These are phyloP conservation scores for Hirsutella rhossiliensis DNA, from an alignment of 2,329 filamentous ascomycete species.

Conservation along the genomic window DNA sequence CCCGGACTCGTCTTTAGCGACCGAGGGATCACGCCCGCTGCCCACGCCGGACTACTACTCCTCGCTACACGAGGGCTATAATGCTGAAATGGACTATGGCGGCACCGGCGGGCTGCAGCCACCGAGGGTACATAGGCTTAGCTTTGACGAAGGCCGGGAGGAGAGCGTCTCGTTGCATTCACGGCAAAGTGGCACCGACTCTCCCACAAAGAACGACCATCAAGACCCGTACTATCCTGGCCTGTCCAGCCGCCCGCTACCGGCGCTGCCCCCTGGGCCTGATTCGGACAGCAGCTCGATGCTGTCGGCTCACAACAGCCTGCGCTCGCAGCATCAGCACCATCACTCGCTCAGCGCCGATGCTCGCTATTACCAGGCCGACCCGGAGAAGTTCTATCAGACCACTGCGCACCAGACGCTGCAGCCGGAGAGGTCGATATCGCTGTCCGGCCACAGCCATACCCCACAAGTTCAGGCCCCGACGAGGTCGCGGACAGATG, in stretches of 20 bases:
- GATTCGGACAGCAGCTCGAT: conserved; percentile 49
- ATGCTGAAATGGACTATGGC: conserved; percentile 71
- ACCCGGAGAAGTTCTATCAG: conserved; percentile 40
- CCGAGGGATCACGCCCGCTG: conserved; percentile 33
- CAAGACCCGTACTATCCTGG: conserved; percentile 92
- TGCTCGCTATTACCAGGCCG: conserved; percentile 24
- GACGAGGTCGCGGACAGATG: conserved; percentile 89
- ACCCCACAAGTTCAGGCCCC: conserved; percentile 70
- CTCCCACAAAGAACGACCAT: conserved; percentile 58
- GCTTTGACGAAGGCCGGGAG: conserved; percentile 79
- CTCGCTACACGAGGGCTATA: conserved; percentile 17
- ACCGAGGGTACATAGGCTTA: conserved; percentile 61
- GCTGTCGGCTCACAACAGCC: conserved; percentile 29
- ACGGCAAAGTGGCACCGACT: conserved; percentile 49
- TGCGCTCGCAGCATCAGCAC: conserved; percentile 34
- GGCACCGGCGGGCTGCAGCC: conserved; percentile 83
- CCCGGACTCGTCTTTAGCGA: conserved; percentile 23
- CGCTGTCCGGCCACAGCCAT: conserved; percentile 69
- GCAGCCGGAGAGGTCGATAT: conserved; percentile 61
- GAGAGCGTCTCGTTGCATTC: conserved; percentile 52
- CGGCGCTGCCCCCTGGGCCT: conserved; percentile 45
- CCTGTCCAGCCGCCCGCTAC: conserved; percentile 53
- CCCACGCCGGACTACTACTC: conserved; percentile 29
- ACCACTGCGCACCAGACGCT: conserved; percentile 21
- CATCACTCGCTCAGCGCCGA: conserved; percentile 36